Evolutionary conservation across 1,284 basidiomycete species (phyloP), one percentile per base, ranked within the genome.

Genomic region (Malassezia furfur): DNA sequence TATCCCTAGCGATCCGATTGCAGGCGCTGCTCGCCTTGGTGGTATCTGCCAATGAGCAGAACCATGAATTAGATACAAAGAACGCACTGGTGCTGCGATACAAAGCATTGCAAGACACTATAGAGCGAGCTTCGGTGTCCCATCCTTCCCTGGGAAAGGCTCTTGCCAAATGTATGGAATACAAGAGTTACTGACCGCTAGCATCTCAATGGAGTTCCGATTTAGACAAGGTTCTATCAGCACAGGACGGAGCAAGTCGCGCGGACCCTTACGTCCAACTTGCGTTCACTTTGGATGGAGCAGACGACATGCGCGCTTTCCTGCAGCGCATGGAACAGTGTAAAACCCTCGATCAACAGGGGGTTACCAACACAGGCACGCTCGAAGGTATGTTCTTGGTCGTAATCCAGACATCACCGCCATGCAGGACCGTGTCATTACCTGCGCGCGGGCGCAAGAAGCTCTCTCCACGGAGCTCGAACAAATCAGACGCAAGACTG

Each of bases 221-320:
- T 2, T 8, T 37, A 14, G 32, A 34, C 14, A 10, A 34, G 9
- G 32, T 34, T 34, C 14, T 34, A 34, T 34, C 32, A 11, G 14
- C 32, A 14, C 9, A 14, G 9, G 14, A 34, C 5, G 32, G 32
- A 11, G 32, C 14, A 14, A 34, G 14, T 14, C 32, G 32, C 3
- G 14, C 32, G 3, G 51, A 48, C 31, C 32, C 50, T 2, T 37
- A 58, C 8, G 39, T 44, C 7, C 35, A 53, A 35, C 37, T 59
- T 14, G 47, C 59, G 21, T 31, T 61, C 8, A 48, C 46, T 3
- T 48, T 59, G 5, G 56, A 54, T 31, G 44, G 39, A 14, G 59
- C 31, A 12, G 15, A 34, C 7, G 34, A 35, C 11, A 34, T 61
- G 51, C 47, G 30, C n/a, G 11, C 44, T 1, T 53, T 61, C 19